These are phyloP conservation scores for Phragmites australis DNA, from an alignment of 176 grass and related monocot species.

Conservation along the genomic window DNA sequence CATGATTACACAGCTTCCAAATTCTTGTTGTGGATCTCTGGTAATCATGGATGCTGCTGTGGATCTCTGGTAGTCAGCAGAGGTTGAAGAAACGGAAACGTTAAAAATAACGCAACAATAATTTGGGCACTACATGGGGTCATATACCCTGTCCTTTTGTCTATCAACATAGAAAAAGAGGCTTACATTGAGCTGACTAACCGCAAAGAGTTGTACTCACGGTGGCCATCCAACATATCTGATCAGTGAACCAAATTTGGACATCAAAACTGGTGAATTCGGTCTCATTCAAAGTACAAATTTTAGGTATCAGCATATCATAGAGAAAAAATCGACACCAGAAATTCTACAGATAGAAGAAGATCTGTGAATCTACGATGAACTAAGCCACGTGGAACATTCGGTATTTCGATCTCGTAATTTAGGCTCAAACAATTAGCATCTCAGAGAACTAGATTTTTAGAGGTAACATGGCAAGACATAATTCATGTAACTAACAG, in stretches of 20 bases:
- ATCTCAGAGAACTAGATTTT: background rate
- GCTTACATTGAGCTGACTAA: too few relatives aligned
- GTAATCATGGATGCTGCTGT: too few relatives aligned
- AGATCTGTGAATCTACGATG: background rate
- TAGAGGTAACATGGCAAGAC: constrained; percentile 29
- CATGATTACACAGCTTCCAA: background rate
- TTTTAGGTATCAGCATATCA: background rate
- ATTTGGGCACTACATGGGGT: too few relatives aligned
- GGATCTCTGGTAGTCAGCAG: background rate
- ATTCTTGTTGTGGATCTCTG: background rate
- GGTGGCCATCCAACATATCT: background rate
- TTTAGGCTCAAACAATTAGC: background rate
- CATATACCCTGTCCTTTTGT: too few relatives aligned
- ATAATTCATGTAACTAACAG: background rate
- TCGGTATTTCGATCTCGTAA: background rate
- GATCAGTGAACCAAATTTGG: background rate
- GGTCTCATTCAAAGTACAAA: background rate
- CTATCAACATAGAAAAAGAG: too few relatives aligned
- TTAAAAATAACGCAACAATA: background rate
- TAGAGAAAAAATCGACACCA: background rate
- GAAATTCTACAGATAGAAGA: background rate
- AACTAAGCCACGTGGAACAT: background rate
- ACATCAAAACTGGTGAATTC: background rate
- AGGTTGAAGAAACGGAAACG: background rate
- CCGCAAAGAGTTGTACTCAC: too few relatives aligned